These are phyloP conservation scores for Jamesozyma lodderae DNA, from an alignment of 805 yeast genomes.

Conservation along the genomic window DNA sequence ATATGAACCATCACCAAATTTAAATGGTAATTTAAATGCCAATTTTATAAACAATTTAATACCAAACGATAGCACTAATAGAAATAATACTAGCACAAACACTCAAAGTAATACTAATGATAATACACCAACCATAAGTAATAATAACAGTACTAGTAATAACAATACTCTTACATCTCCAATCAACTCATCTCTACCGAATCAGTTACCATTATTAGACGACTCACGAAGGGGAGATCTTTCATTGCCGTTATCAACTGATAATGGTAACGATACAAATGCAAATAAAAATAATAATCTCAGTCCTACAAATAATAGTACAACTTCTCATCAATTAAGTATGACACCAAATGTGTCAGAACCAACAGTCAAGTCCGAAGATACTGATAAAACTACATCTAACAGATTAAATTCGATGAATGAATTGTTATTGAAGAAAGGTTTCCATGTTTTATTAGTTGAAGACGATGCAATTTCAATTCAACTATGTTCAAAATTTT, in stretches of 20 bases:
- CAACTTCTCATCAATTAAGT: too few relatives aligned
- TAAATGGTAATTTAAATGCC: not conserved
- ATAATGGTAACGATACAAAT: too few relatives aligned
- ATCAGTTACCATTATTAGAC: too few relatives aligned
- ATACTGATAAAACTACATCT: too few relatives aligned
- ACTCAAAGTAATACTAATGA: not conserved
- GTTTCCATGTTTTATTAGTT: slow-evolving; percentile 64
- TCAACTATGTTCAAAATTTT: slow-evolving; percentile 70
- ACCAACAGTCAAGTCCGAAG: too few relatives aligned
- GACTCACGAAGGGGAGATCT: too few relatives aligned
- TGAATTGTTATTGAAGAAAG: slow-evolving; percentile 24
- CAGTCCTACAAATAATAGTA: too few relatives aligned
- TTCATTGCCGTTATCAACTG: too few relatives aligned
- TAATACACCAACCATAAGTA: not conserved
- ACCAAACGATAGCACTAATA: not conserved
- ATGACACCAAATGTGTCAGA: too few relatives aligned
- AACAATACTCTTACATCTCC: not conserved
- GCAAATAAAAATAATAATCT: too few relatives aligned
- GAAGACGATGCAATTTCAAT: slow-evolving; percentile 80
- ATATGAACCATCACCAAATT: slow-evolving; percentile 6
- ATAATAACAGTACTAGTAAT: slow-evolving; percentile 8
- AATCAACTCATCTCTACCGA: not conserved
- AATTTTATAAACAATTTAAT: not conserved
- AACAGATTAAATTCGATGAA: too few relatives aligned
- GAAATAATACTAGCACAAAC: not conserved